Base-by-base conservation (phyloP, 257 asterid genomes). In the Solanum corneliomulleri region DNA sequence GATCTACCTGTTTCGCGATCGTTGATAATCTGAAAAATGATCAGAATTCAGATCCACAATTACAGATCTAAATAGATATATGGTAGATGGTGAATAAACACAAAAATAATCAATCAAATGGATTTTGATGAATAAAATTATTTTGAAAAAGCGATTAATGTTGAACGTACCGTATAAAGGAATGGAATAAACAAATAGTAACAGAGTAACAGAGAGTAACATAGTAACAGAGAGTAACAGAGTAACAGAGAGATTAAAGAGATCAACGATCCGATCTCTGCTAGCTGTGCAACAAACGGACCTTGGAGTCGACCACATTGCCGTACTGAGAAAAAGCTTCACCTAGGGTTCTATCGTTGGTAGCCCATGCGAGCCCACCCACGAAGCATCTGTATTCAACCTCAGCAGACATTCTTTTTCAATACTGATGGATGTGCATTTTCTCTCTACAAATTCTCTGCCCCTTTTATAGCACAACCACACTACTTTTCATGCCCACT, bases 1-100 rank as follows among this genome's bases (percentile, higher is more conserved):
- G 99, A 97, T 86, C 99, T 94, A 1, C 99, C 99, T 3, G 98
- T 97, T 89, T 97, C 98, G 0, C 99, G 95, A 87, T 97, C 99
- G 84, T 92, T 95, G 12, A 97, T 92, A 23, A 97, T 91, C 99
- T 97, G 89, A 8, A 45, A 86, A 35, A 47, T 21, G 39, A 76
- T 92, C 85, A 49, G 21, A 49, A 49, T 6, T 49, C 60, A 92
- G 91, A 92, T 91, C 92, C 29, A 83, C 16, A 64, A 42, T 18
- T 25, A 21, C 25, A 89, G 77, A 88, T 85, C 88, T 1, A 0
- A 1, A 47, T 82, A 11, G 14, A 37, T 37, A 37, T 25, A 76
- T 14, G 39, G 39, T 23, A 56, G 64, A 56, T 56, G n/a, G 20
- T 56, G 64, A 56, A 56, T 52, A 18, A 52, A 52, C 62, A 74